Evolutionary conservation across 768 basidiomycete species (phyloP).

Genomic region (Pleurotus citrinopileatus): DNA sequence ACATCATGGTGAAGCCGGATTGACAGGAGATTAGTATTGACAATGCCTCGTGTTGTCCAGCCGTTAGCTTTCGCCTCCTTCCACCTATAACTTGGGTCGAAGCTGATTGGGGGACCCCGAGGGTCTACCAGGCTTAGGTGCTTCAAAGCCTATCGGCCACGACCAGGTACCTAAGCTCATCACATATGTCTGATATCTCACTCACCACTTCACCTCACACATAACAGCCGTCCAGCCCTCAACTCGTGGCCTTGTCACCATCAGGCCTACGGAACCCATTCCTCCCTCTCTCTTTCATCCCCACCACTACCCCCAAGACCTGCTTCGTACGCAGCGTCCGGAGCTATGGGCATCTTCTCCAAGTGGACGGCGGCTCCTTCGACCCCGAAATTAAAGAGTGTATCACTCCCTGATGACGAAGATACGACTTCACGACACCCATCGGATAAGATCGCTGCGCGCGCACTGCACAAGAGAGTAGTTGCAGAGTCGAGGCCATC

Average conservation of each 20-base stretch:
- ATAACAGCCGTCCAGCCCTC: conserved; percentile 6
- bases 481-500: conserved; percentile 7
- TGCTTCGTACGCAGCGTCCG: neutral
- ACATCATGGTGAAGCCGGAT: neutral
- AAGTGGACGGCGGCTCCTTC: conserved; percentile 7
- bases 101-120: conserved; percentile 6
- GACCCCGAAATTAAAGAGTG: conserved; percentile 10
- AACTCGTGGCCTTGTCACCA: conserved; percentile 10
- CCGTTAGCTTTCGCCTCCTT: conserved; percentile 8
- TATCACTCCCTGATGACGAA: conserved; percentile 8
- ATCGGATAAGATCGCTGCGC: conserved; percentile 10
- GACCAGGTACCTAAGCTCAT: conserved; percentile 4
- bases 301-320: conserved; percentile 6
- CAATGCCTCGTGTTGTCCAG: conserved; percentile 8
- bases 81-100: conserved; percentile 9
- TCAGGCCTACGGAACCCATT: conserved; percentile 2
- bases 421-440: conserved; percentile 5
- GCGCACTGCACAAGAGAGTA: neutral
- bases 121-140: conserved; percentile 10
- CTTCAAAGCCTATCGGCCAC: conserved; percentile 11
- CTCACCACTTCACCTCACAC: conserved; percentile 7
- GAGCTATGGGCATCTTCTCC: conserved; percentile 8
- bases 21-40: conserved; percentile 4
- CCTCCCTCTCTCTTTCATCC: conserved; percentile 4
- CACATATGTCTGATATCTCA: conserved; percentile 9